These are phyloP conservation scores for Smallanthus sonchifolius DNA, from an alignment of 129 eudicot species.

Conservation along the genomic window DNA sequence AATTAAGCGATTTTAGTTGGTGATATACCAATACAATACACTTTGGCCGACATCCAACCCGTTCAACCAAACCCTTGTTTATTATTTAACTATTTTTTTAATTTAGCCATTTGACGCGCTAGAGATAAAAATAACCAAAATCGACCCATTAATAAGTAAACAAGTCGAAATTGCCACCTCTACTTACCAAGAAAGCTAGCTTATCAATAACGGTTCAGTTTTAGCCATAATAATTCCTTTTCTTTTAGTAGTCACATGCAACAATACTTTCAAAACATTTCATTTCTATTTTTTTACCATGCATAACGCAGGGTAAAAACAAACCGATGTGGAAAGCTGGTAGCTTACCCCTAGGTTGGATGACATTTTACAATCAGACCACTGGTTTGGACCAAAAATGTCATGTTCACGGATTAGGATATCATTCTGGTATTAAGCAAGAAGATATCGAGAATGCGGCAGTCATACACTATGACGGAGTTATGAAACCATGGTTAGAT, in stretches of 20 bases:
- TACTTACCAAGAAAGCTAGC: neutral
- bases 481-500: constrained; percentile 95
- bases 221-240: neutral
- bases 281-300: neutral
- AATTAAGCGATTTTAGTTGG: neutral
- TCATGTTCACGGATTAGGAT: constrained; percentile 89
- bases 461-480: constrained; percentile 89
- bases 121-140: neutral
- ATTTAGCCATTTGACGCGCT: neutral
- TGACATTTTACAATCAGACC: constrained; percentile 80
- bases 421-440: constrained; percentile 48
- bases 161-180: neutral
- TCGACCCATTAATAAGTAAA: neutral
- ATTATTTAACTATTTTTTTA: neutral
- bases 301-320: constrained; percentile 48
- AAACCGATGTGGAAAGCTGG: constrained; percentile 75
- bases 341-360: constrained; percentile 88
- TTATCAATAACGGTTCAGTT: neutral
- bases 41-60: neutral
- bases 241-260: neutral
- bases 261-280: neutral
- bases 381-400: constrained; percentile 54
- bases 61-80: neutral
- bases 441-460: constrained; percentile 67
- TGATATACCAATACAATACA: neutral